A percentile compares a stretch with the other conserved stretches of the same genome.
Conservation (phyloP, 2,329 filamentous ascomycete genomes). For the Ceratocystis harringtonii region DNA sequence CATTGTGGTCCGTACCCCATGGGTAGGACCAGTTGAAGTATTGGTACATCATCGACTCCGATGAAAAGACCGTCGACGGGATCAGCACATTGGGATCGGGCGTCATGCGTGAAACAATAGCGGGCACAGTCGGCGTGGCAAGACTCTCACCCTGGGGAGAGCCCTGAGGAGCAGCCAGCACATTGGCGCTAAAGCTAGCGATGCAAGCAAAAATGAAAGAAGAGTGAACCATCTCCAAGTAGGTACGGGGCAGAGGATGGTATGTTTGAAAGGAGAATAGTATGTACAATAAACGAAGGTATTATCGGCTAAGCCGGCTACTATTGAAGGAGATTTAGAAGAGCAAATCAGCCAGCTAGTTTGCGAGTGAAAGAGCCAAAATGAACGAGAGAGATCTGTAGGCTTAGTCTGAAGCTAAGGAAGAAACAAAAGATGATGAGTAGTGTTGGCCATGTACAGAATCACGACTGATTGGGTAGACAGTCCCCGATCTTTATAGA, state of each 20-base stretch:
- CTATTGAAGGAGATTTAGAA: neutral
- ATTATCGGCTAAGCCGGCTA: neutral
- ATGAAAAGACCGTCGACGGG: slow-evolving; percentile 15
- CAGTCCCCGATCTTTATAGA: neutral
- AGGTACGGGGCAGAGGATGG: neutral
- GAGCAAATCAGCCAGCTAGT: slow-evolving; percentile 1
- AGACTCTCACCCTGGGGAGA: neutral
- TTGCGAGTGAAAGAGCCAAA: neutral
- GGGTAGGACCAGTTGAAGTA: slow-evolving; percentile 39
- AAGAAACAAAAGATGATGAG: neutral
- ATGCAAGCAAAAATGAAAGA: neutral
- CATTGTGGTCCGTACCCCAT: slow-evolving; percentile 42
- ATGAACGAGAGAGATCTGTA: neutral
- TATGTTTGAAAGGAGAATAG: neutral
- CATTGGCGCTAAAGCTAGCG: neutral
- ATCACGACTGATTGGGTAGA: neutral
- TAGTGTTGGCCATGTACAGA: neutral
- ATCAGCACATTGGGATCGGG: slow-evolving; percentile 25
- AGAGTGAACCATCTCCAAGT: neutral
- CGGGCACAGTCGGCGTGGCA: neutral
- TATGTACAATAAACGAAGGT: neutral
- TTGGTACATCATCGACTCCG: slow-evolving; percentile 24
- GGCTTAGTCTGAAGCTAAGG: slow-evolving; percentile 1
- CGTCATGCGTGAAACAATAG: slow-evolving; percentile 17
- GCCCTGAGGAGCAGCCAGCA: neutral